Evolutionary conservation across 306 rosid genomes (phyloP).

Genomic region (Cucurbita maxima): DNA sequence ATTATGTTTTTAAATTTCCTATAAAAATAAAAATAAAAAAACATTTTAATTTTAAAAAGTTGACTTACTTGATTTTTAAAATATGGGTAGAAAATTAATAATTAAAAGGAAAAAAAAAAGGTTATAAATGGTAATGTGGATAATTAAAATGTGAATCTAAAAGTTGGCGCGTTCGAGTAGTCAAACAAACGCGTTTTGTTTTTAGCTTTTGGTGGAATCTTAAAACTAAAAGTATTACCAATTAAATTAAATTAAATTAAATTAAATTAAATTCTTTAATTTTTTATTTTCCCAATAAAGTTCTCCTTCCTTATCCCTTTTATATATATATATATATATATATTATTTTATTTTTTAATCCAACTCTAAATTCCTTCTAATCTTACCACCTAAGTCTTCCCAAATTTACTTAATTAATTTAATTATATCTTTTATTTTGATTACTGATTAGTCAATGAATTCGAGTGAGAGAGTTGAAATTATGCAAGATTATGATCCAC

Average conservation of each 20-base stretch:
- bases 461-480: too few species aligned
- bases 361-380: neutral
- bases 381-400: neutral
- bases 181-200: slow-evolving; percentile 3
- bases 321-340: neutral
- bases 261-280: too few species aligned
- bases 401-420: neutral
- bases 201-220: slow-evolving; percentile 1
- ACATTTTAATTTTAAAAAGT: too few species aligned
- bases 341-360: neutral
- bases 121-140: neutral
- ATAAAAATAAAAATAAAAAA: too few species aligned
- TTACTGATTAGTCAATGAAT: too few species aligned
- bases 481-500: too few species aligned
- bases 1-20: too few species aligned
- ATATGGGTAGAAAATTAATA: too few species aligned
- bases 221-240: neutral
- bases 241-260: neutral
- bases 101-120: too few species aligned
- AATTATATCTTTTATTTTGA: too few species aligned
- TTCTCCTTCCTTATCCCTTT: neutral
- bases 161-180: neutral
- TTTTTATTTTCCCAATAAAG: neutral
- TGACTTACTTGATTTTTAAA: too few species aligned
- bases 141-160: neutral